Conservation (phyloP, 2,329 filamentous ascomycete genomes). For the Aspergillus terreus region DNA sequence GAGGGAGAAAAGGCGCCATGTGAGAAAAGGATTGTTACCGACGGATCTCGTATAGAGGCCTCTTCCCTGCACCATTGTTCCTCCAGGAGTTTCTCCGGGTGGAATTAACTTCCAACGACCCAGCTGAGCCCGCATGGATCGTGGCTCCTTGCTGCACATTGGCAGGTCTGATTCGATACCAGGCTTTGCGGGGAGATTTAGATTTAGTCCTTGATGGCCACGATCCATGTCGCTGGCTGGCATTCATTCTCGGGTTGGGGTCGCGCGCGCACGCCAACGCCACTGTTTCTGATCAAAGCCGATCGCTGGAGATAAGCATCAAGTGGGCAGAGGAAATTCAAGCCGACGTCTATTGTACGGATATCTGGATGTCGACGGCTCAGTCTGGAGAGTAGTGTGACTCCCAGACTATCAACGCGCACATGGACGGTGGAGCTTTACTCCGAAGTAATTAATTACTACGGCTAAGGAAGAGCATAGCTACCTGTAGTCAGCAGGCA, state of each 20-base stretch:
- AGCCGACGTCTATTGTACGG: not conserved
- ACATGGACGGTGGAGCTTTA: too few species aligned
- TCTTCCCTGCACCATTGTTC: not conserved
- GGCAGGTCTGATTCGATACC: conserved; percentile 10
- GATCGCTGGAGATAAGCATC: conserved; percentile 2
- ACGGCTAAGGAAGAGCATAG: too few species aligned
- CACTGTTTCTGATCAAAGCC: not conserved
- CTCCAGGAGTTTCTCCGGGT: not conserved
- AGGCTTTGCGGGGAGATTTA: conserved; percentile 11
- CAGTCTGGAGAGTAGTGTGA: too few species aligned
- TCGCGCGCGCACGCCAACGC: not conserved
- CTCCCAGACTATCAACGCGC: too few species aligned
- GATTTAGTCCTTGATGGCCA: conserved; percentile 6
- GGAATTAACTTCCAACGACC: conserved; percentile 9
- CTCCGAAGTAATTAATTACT: too few species aligned
- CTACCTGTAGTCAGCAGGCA: too few species aligned
- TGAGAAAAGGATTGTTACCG: not conserved
- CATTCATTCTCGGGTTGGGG: not conserved
- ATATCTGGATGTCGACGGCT: too few species aligned
- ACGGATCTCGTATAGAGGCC: not conserved
- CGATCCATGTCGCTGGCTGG: conserved; percentile 6
- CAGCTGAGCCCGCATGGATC: conserved; percentile 4
- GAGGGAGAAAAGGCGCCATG: not conserved
- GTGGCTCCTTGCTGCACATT: not conserved
- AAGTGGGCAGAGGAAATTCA: not conserved